Conservation (phyloP, 1,139 yeast genomes). For the Arxiozyma telluris region DNA sequence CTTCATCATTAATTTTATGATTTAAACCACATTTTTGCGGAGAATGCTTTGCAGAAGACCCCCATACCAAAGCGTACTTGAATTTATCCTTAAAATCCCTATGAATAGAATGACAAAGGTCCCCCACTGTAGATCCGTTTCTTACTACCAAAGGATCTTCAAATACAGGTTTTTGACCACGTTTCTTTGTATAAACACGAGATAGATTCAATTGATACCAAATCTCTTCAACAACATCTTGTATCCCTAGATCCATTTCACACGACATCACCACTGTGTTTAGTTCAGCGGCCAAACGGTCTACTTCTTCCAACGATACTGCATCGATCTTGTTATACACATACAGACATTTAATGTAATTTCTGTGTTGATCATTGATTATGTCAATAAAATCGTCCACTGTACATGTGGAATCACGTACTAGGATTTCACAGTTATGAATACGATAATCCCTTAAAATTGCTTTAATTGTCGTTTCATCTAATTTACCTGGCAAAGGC, state of each 20-base stretch:
- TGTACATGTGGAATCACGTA: conserved; percentile 82
- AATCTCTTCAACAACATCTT: conserved; percentile 82
- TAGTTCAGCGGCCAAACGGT: conserved; percentile 82
- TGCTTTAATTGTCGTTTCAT: conserved; percentile 70
- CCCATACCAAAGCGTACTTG: conserved; percentile 95
- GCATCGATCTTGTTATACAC: conserved; percentile 94
- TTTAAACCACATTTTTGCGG: conserved; percentile 92
- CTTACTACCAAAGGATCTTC: conserved; percentile 89
- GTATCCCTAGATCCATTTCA: conserved; percentile 74
- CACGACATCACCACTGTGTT: conserved; percentile 92
- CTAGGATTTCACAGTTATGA: conserved; percentile 86
- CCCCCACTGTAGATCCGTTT: conserved; percentile 65
- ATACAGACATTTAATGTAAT: conserved; percentile 83
- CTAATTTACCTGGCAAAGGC: conserved; percentile 53
- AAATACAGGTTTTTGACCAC: conserved; percentile 75
- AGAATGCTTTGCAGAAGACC: conserved; percentile 86
- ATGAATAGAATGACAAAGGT: conserved; percentile 87
- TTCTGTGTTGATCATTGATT: conserved; percentile 76
- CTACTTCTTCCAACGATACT: conserved; percentile 89
- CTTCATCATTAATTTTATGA: conserved; percentile 84
- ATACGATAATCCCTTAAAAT: conserved; percentile 79
- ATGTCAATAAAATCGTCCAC: conserved; percentile 92
- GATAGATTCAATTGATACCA: conserved; percentile 81
- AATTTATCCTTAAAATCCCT: conserved; percentile 87
- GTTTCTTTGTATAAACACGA: conserved; percentile 76